These are phyloP conservation scores for Neophaeococcomyces mojaviensis DNA, from an alignment of 2,329 filamentous ascomycete genomes.

Conservation along the genomic window DNA sequence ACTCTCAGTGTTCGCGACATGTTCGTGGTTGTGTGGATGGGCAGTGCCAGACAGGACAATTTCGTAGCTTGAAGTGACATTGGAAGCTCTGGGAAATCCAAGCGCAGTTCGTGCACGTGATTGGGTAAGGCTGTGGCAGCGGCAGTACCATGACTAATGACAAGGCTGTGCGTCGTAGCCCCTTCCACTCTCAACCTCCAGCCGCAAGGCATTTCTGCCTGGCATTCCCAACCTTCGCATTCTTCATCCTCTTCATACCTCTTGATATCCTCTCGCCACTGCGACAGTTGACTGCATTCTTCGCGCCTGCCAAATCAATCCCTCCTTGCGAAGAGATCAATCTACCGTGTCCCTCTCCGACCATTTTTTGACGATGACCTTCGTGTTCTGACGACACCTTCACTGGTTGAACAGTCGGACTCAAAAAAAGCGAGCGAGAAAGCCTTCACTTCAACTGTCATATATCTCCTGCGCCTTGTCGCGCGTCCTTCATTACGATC, in stretches of 20 bases:
- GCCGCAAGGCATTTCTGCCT: neutral
- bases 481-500: constrained; percentile 14
- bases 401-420: constrained; percentile 44
- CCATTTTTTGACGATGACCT: constrained; percentile 34
- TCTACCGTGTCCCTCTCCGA: constrained; percentile 25
- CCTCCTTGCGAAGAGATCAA: constrained; percentile 21
- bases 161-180: neutral
- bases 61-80: neutral
- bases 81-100: neutral
- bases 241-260: constrained; percentile 12
- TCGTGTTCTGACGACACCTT: constrained; percentile 50
- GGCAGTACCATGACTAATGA: neutral
- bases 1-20: constrained; percentile 55
- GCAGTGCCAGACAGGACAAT: constrained; percentile 4
- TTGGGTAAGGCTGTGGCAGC: neutral
- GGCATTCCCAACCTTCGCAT: neutral
- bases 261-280: constrained; percentile 12
- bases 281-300: constrained; percentile 23
- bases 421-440: constrained; percentile 8
- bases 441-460: constrained; percentile 28
- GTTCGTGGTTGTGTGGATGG: constrained; percentile 20
- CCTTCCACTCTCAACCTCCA: neutral
- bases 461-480: constrained; percentile 13
- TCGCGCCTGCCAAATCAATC: constrained; percentile 1
- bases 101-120: neutral